Percentiles rank a stretch among this genome's conserved stretches.
Evolutionary conservation across 2,329 filamentous ascomycete species (phyloP).

Genomic region (Colletotrichum coccodes): DNA sequence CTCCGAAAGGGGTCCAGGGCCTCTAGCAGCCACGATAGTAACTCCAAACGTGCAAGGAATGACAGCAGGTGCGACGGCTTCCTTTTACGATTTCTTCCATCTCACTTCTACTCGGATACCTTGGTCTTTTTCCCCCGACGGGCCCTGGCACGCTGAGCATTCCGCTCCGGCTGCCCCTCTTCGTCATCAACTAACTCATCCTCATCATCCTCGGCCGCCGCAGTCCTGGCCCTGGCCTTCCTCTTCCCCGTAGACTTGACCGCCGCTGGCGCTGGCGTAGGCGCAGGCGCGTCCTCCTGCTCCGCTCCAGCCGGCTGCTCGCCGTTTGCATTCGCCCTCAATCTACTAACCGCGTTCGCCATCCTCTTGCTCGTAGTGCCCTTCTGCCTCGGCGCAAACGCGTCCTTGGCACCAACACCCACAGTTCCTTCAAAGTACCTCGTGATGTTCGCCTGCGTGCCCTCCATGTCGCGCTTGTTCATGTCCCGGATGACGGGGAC

Average conservation of each 20-base stretch:
- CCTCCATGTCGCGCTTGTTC: slow-evolving; percentile 87
- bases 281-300: background rate
- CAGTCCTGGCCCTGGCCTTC: slow-evolving; percentile 16
- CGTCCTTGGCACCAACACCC: slow-evolving; percentile 72
- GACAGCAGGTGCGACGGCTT: background rate
- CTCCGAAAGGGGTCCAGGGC: background rate
- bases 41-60: background rate
- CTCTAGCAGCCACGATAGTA: background rate
- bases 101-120: slow-evolving; percentile 6
- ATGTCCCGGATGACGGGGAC: slow-evolving; percentile 96
- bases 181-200: slow-evolving; percentile 9
- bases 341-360: slow-evolving; percentile 76
- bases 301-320: slow-evolving; percentile 24
- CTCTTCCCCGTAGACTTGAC: slow-evolving; percentile 20
- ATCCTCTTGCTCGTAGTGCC: slow-evolving; percentile 78
- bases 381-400: slow-evolving; percentile 76
- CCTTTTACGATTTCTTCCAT: background rate
- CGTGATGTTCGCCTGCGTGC: slow-evolving; percentile 97
- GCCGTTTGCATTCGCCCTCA: slow-evolving; percentile 65
- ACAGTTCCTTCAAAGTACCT: slow-evolving; percentile 83
- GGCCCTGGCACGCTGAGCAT: background rate
- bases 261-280: background rate
- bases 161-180: background rate
- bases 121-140: slow-evolving; percentile 30
- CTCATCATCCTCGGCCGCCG: slow-evolving; percentile 8